Conservation (phyloP, 768 basidiomycete genomes). For the Leccinum disarticulatum region DNA sequence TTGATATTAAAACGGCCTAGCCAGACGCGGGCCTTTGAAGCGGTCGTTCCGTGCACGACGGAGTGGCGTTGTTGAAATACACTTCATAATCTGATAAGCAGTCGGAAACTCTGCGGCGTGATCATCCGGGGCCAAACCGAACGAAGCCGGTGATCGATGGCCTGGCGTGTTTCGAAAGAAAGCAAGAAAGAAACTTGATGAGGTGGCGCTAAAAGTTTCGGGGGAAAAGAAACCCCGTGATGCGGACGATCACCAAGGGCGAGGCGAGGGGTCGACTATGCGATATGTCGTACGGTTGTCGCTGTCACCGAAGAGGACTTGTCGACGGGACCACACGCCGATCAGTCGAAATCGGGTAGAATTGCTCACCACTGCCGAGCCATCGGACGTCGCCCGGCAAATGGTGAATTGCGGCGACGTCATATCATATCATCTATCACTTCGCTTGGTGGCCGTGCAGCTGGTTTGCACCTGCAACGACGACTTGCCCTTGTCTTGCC, state of each 20-base stretch:
- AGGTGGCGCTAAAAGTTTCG: conserved; percentile 19
- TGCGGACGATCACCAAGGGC: not conserved
- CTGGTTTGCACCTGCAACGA: conserved; percentile 6
- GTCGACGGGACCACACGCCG: conserved; percentile 3
- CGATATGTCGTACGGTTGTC: not conserved
- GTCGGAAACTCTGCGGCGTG: conserved; percentile 24
- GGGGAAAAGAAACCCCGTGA: not conserved
- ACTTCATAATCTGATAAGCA: conserved; percentile 7
- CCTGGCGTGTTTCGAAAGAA: conserved; percentile 18
- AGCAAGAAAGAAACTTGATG: conserved; percentile 4
- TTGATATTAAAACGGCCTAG: conserved; percentile 4
- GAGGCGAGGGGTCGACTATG: not conserved
- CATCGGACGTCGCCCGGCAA: not conserved
- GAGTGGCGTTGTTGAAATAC: conserved; percentile 18
- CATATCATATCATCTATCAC: not conserved
- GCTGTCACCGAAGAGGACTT: conserved; percentile 3
- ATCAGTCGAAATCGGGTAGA: conserved; percentile 8
- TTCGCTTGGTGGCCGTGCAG: not conserved
- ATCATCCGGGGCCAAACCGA: conserved; percentile 11
- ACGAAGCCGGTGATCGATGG: not conserved
- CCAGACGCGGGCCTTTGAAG: not conserved
- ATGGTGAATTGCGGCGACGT: not conserved
- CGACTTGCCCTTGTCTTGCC: conserved; percentile 11
- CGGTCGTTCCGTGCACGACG: conserved; percentile 22
- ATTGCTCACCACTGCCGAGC: conserved; percentile 1